Evolutionary conservation across 495 filamentous ascomycete species (phyloP), one percentile per base, ranked within the genome.

Genomic region (Penicillium herquei): DNA sequence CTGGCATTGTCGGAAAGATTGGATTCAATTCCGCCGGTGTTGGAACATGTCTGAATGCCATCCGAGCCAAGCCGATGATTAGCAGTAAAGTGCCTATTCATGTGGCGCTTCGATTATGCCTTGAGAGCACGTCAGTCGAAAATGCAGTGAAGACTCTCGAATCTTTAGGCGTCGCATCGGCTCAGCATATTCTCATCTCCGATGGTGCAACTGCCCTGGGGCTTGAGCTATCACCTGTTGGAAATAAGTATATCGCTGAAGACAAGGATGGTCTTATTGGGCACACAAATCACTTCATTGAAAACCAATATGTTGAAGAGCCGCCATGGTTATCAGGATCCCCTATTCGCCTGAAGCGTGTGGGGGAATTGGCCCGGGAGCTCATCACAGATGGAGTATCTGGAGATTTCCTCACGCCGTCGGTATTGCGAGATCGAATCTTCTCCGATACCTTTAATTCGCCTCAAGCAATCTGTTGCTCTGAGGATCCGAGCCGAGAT

Each of bases 1-100:
- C 85, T 14, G 87, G 87, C 1, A 81, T 89, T n/a, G 80, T 89
- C 16, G 59, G 85, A 16, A 90, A 90, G 62, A 88, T 89, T 39
- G 87, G 87, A 1, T 72, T 88, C 62, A 89, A 88, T 59, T 72
- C 70, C 12, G 66, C 70, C 0, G 83, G 84, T 3, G 84, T 89
- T 1, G 85, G 86, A 3, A 81, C 81, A n/a, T 84, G 80, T 43
- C 70, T 90, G 16, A 89, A 90, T 62, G 86, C 86, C 4, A 84
- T 89, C 52, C 76, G 78, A 41, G 85, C 84, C 2, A 73, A 74
- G 13, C 83, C 84, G 1, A 76, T 84, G 49, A 74, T 82, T 51
- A 73, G 69, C 18, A 68, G 70, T 39, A 80, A 76, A 31, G 43
- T 88, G 7, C 86, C 87, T 0, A 79, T 83, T 17, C 87, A 90